phyloP scores from a whole-genome alignment of 2,329 filamentous ascomycete species.

The Fusarium longipes region DNA sequence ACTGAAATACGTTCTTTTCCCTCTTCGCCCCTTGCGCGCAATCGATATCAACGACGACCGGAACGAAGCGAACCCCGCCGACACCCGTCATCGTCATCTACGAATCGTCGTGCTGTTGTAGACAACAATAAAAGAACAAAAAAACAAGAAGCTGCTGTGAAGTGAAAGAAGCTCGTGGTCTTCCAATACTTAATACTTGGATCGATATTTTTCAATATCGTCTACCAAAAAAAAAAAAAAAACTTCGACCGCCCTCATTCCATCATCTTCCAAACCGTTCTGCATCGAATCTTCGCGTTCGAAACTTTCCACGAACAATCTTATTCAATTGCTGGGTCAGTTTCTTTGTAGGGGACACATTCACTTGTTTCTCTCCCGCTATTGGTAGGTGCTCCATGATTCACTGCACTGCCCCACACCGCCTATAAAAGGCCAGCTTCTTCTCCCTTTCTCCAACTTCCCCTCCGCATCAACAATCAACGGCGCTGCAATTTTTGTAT shows the following conservation, averaged over 20 bases:
- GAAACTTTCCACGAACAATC: slow-evolving; percentile 36
- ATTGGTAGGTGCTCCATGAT: slow-evolving; percentile 64
- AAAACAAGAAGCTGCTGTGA: slow-evolving; percentile 47
- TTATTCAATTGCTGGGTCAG: slow-evolving; percentile 47
- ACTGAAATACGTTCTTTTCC: slow-evolving; percentile 58
- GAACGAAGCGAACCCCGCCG: slow-evolving; percentile 50
- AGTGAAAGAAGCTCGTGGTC: slow-evolving; percentile 43
- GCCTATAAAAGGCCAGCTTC: slow-evolving; percentile 46
- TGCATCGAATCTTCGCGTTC: slow-evolving; percentile 39
- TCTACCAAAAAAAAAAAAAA: slow-evolving; percentile 12
- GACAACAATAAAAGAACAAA: slow-evolving; percentile 49
- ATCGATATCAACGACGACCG: slow-evolving; percentile 52
- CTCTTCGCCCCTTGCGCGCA: slow-evolving; percentile 50
- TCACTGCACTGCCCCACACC: slow-evolving; percentile 39
- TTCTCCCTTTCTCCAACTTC: slow-evolving; percentile 37
- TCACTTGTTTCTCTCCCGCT: slow-evolving; percentile 96
- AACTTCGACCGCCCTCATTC: slow-evolving; percentile 6
- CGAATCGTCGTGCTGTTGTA: slow-evolving; percentile 53
- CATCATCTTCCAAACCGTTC: slow-evolving; percentile 23
- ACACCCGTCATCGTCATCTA: slow-evolving; percentile 49
- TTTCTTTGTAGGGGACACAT: slow-evolving; percentile 84
- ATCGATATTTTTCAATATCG: slow-evolving; percentile 24
- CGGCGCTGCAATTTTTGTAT: slow-evolving; percentile 13
- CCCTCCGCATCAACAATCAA: slow-evolving; percentile 36
- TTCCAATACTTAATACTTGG: slow-evolving; percentile 35